These are phyloP conservation scores for Boechera stricta DNA, from an alignment of 345 rosid species.

Conservation along the genomic window DNA sequence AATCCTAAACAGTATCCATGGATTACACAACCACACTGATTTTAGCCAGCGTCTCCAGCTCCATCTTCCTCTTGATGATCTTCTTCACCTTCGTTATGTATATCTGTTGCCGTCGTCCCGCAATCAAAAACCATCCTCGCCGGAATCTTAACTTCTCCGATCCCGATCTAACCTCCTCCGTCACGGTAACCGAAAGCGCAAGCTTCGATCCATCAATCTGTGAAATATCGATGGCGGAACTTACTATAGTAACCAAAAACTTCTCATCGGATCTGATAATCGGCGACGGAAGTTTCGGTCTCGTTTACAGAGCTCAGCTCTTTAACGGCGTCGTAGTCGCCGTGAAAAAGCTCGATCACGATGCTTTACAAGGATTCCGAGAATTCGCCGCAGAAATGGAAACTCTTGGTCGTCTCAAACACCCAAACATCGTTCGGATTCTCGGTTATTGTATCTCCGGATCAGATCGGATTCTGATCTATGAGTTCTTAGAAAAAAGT, in stretches of 20 bases:
- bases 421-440: conserved; percentile 71
- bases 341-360: conserved; percentile 73
- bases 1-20: conserved; percentile 32
- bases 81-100: conserved; percentile 38
- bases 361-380: conserved; percentile 87
- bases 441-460: conserved; percentile 80
- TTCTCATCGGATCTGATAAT: conserved; percentile 73
- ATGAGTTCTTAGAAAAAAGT: conserved; percentile 75
- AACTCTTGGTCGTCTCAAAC: conserved; percentile 66
- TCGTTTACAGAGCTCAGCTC: conserved; percentile 72
- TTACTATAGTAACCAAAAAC: conserved; percentile 59
- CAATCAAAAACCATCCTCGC: conserved; percentile 27
- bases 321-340: conserved; percentile 69
- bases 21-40: neutral
- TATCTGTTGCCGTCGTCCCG: conserved; percentile 41
- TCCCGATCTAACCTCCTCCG: conserved; percentile 30
- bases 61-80: conserved; percentile 41
- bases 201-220: conserved; percentile 63
- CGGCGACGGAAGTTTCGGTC: conserved; percentile 95
- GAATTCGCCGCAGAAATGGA: conserved; percentile 94
- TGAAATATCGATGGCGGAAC: conserved; percentile 72
- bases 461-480: conserved; percentile 68
- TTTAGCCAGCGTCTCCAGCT: conserved; percentile 46
- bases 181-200: conserved; percentile 50
- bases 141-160: conserved; percentile 15